phyloP scores from a whole-genome alignment of 371 early-diverging fungal genomes.

The Circinella umbellata region DNA sequence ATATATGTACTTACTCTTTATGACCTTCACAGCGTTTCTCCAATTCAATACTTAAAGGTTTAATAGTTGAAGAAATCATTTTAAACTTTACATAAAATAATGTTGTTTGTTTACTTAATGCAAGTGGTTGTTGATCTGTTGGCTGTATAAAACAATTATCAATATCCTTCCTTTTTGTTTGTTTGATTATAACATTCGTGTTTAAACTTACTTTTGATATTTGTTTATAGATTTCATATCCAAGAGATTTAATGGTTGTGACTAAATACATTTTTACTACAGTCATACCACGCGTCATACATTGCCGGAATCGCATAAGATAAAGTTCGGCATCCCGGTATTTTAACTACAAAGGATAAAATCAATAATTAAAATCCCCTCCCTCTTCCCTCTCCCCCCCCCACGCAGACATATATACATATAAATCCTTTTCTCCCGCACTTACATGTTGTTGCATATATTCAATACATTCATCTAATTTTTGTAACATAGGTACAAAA shows the following conservation, averaged over 20 bases:
- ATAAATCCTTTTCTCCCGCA: not conserved
- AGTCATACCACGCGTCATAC: slow-evolving; percentile 88
- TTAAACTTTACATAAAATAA: slow-evolving; percentile 83
- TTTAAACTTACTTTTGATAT: slow-evolving; percentile 29
- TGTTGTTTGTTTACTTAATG: slow-evolving; percentile 45
- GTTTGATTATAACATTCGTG: not conserved
- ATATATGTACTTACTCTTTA: slow-evolving; percentile 66
- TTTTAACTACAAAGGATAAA: slow-evolving; percentile 42
- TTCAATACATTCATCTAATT: slow-evolving; percentile 79
- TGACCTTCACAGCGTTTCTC: slow-evolving; percentile 72
- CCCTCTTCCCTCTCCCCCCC: too few species aligned
- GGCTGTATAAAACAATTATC: not conserved
- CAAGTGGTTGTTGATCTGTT: slow-evolving; percentile 10
- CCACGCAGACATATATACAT: too few species aligned
- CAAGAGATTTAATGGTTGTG: slow-evolving; percentile 65
- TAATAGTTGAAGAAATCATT: slow-evolving; percentile 65
- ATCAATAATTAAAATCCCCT: too few species aligned
- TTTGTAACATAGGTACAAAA: slow-evolving; percentile 79
- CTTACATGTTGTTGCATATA: slow-evolving; percentile 79
- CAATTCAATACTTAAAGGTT: slow-evolving; percentile 70
- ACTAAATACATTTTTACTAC: slow-evolving; percentile 89
- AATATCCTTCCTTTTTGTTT: not conserved
- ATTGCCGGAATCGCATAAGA: slow-evolving; percentile 88
- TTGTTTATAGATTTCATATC: slow-evolving; percentile 64
- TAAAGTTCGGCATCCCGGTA: slow-evolving; percentile 90